Evolutionary conservation across 2,329 filamentous ascomycete species (phyloP), one percentile per base, ranked within the genome.

Genomic region (Sarocladium brachiariae): DNA sequence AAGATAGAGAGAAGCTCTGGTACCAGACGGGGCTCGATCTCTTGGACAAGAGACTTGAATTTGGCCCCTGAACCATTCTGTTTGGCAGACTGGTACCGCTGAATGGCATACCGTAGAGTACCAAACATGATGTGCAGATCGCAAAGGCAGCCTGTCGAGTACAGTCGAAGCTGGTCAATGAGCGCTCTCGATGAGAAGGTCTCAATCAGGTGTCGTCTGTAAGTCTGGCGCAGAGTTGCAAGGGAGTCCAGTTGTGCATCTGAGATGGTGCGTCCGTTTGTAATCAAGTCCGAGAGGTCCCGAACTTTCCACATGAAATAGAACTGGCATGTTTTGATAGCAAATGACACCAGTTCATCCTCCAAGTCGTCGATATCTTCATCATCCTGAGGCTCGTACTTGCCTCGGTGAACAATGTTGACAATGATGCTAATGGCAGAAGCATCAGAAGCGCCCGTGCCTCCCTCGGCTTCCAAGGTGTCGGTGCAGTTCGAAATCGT

Each of bases 261-360:
- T 1, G 80, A 61, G 50, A 89, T 66, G 49, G 70, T 76, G 3
- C 72, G 74, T 38, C 81, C 76, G 23, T 75, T 73, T 14, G 74
- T 69, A 31, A 88, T 65, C 14, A 77, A 66, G 50, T 75, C 71
- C 54, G 75, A 72, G 53, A 89, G 61, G 49, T 76, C 73, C 50
- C 81, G 79, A 19, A 86, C 78, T 63, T 93, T 92, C 93, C 93
- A 99, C 82, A 95, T 89, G 63, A 96, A 95, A 70, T 96, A 97
- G 68, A 95, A 89, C 43, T 90, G 77, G 48, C 86, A 76, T 2
- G 84, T 77, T 56, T 87, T 86, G 60, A 95, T 86, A 25, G 89
- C 85, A 58, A 84, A 86, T 2, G 81, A 75, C 6, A 89, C 83
- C 38, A 93, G 74, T 56, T 88, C 83, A 57, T 93, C 87, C 65